Conservation (phyloP, 177 flowering plant species). For the Tripterygium wilfordii region DNA sequence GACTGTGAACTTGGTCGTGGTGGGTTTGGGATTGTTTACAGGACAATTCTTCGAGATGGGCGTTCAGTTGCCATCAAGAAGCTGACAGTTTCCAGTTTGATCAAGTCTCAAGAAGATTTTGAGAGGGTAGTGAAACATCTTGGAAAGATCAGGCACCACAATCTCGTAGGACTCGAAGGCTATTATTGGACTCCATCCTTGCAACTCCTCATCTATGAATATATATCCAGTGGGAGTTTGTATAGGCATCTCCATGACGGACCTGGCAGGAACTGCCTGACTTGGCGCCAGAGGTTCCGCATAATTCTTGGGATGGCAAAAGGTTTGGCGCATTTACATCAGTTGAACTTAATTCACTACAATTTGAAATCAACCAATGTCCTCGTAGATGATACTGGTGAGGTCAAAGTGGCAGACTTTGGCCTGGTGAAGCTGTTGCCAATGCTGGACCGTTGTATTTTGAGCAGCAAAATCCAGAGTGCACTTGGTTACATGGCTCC, state of each 20-base stretch:
- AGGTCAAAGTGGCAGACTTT: conserved; percentile 77
- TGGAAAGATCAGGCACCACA: conserved; percentile 64
- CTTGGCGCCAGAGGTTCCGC: conserved; percentile 76
- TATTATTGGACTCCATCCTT: conserved; percentile 87
- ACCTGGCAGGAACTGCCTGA: conserved; percentile 24
- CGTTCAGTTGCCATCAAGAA: conserved; percentile 87
- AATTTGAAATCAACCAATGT: conserved; percentile 86
- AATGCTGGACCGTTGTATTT: conserved; percentile 64
- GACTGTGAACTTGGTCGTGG: conserved; percentile 94
- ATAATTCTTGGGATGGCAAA: conserved; percentile 82
- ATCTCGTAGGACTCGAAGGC: conserved; percentile 80
- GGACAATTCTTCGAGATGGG: conserved; percentile 63
- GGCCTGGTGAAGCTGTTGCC: conserved; percentile 83
- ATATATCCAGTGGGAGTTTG: conserved; percentile 59
- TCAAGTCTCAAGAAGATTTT: conserved; percentile 83
- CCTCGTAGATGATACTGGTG: conserved; percentile 55
- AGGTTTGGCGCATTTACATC: conserved; percentile 79
- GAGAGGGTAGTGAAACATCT: conserved; percentile 71
- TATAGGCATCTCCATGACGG: conserved; percentile 74
- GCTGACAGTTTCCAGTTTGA: conserved; percentile 66
- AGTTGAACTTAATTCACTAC: conserved; percentile 60
- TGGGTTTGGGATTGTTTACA: conserved; percentile 87
- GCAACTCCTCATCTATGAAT: conserved; percentile 90
- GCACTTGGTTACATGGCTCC: conserved; percentile 99
- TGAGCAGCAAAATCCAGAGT: conserved; percentile 94